These are phyloP conservation scores for Combretum micranthum DNA, from an alignment of 345 rosid species.

Conservation along the genomic window DNA sequence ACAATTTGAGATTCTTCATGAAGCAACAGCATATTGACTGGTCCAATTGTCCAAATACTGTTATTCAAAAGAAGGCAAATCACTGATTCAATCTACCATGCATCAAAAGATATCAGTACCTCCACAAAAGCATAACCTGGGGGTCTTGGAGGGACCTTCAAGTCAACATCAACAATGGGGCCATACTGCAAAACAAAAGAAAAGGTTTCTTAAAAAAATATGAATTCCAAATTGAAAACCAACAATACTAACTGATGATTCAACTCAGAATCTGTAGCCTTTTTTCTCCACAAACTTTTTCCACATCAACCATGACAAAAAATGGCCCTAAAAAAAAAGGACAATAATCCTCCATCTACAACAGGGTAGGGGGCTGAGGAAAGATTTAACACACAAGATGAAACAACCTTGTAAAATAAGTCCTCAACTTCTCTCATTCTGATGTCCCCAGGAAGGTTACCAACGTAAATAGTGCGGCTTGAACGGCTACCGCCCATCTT, in stretches of 20 bases:
- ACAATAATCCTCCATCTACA: too few relatives aligned
- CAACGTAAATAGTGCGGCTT: constrained; percentile 81
- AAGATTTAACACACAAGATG: not conserved
- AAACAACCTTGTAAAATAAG: constrained; percentile 72
- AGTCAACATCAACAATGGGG: constrained; percentile 77
- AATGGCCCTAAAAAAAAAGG: too few relatives aligned
- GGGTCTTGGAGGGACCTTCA: constrained; percentile 95
- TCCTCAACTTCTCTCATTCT: constrained; percentile 87
- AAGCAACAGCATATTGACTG: too few relatives aligned
- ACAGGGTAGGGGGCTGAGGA: too few relatives aligned
- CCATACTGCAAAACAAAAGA: constrained; percentile 56
- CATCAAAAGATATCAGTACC: constrained; percentile 29
- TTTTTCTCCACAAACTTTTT: too few relatives aligned
- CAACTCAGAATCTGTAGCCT: too few relatives aligned
- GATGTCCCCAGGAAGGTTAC: constrained; percentile 93
- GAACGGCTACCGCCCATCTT: constrained; percentile 64
- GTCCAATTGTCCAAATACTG: too few relatives aligned
- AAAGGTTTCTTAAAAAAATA: not conserved
- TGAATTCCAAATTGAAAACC: not conserved
- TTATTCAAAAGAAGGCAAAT: too few relatives aligned
- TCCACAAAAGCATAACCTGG: constrained; percentile 97
- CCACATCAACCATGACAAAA: too few relatives aligned
- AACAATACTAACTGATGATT: too few relatives aligned
- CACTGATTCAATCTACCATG: too few relatives aligned
- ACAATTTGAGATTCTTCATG: too few relatives aligned